Evolutionary conservation across 2,329 filamentous ascomycete species (phyloP).

Genomic region (Stagonosporopsis tanaceti): DNA sequence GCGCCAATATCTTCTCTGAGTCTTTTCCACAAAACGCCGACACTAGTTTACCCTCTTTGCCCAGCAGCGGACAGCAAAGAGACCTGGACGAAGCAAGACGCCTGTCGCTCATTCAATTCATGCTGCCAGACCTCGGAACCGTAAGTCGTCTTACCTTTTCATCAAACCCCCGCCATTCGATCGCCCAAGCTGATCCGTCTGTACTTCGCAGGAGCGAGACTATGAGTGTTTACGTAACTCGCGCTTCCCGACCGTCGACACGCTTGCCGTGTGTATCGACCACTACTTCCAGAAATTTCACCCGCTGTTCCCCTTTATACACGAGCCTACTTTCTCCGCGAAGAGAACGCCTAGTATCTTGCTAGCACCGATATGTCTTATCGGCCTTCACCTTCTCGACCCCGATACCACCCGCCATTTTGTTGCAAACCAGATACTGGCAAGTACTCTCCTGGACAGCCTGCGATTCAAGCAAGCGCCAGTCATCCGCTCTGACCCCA

Average conservation of each 20-base stretch:
- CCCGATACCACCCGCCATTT: not conserved
- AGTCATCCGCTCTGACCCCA: not conserved
- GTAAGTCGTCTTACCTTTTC: not conserved
- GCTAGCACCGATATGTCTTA: slow-evolving; percentile 1
- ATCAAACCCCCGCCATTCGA: not conserved
- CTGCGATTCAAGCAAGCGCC: not conserved
- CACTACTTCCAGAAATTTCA: slow-evolving; percentile 3
- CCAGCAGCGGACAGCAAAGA: not conserved
- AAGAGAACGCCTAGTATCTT: not conserved
- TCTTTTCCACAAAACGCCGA: not conserved
- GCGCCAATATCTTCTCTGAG: not conserved
- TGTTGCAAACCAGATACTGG: slow-evolving; percentile 1
- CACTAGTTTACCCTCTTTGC: not conserved
- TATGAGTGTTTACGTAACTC: not conserved
- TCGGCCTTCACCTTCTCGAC: not conserved
- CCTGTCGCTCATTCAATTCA: not conserved
- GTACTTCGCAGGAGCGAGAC: not conserved
- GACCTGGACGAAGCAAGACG: not conserved
- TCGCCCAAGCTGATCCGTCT: not conserved
- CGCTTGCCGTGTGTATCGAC: slow-evolving; percentile 1
- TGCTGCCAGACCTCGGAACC: not conserved
- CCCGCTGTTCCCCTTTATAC: not conserved
- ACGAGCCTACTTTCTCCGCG: slow-evolving; percentile 1
- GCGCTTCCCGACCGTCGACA: slow-evolving; percentile 1
- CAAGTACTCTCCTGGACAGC: not conserved